Conservation (phyloP, 139 green algal genomes). For the Micromonas pusilla region DNA sequence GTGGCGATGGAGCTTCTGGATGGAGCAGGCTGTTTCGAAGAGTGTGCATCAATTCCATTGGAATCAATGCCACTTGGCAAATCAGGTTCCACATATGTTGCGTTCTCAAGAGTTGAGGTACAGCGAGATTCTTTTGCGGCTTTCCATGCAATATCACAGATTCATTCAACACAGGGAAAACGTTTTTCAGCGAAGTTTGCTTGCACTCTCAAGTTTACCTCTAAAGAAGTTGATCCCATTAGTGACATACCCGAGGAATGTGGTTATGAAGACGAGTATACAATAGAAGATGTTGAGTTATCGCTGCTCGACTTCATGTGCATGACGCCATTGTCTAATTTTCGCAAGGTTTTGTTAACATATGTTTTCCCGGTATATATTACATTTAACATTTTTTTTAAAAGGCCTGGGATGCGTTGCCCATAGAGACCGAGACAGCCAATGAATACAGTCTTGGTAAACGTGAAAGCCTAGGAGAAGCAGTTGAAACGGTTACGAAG, state of each 20-base stretch:
- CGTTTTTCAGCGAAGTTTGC: constrained; percentile 57
- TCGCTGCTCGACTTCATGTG: constrained; percentile 77
- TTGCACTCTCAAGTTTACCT: constrained; percentile 80
- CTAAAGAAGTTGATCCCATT: constrained; percentile 95
- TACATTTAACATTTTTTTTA: constrained; percentile 69
- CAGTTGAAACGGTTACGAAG: constrained; percentile 82
- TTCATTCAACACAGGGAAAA: constrained; percentile 31
- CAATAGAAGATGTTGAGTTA: constrained; percentile 41
- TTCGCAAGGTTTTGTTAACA: constrained; percentile 78
- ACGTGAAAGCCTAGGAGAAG: constrained; percentile 71
- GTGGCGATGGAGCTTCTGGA: constrained; percentile 85
- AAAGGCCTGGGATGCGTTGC: constrained; percentile 69
- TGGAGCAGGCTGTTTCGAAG: constrained; percentile 69
- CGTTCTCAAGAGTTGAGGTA: constrained; percentile 47
- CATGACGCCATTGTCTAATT: constrained; percentile 65
- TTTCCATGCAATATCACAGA: background rate
- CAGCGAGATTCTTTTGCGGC: background rate
- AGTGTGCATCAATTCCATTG: constrained; percentile 69
- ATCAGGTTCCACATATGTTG: constrained; percentile 20
- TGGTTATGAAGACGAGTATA: constrained; percentile 96
- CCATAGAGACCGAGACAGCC: constrained; percentile 57
- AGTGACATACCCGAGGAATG: constrained; percentile 58
- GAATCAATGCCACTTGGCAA: constrained; percentile 52
- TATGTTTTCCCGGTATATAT: constrained; percentile 54
- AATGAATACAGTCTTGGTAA: constrained; percentile 90